phyloP scores from a whole-genome alignment of 164 flowering plant genomes.

The Umbellularia californica region DNA sequence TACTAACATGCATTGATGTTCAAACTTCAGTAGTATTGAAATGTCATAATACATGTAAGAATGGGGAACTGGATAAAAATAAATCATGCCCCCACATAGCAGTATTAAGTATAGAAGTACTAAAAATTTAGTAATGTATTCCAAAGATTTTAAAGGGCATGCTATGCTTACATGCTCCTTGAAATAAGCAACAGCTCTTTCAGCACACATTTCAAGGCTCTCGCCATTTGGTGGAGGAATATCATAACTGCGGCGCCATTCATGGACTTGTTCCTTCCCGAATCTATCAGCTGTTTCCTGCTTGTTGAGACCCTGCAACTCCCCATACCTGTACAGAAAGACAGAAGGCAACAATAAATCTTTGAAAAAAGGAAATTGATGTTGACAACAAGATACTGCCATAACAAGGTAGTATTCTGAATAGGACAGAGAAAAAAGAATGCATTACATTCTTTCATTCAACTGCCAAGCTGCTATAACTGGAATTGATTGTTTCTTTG shows the following conservation, averaged over 20 bases:
- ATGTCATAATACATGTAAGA: constrained; percentile 1
- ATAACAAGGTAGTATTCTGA: constrained; percentile 2
- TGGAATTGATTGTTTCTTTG: constrained; percentile 87
- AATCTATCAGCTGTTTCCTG: constrained; percentile 95
- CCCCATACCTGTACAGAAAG: constrained; percentile 75
- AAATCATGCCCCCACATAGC: neutral
- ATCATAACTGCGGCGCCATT: constrained; percentile 96
- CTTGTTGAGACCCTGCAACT: constrained; percentile 95
- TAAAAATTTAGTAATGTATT: neutral
- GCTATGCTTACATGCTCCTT: constrained; percentile 51
- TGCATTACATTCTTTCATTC: constrained; percentile 88
- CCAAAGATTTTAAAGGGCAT: neutral
- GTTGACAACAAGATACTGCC: neutral
- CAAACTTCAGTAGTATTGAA: neutral
- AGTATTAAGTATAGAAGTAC: neutral
- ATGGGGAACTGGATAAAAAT: neutral
- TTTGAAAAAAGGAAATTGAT: neutral
- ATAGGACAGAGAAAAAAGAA: neutral
- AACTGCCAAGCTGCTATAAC: constrained; percentile 90
- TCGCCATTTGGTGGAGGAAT: constrained; percentile 98
- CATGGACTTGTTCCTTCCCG: constrained; percentile 91
- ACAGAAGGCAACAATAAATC: neutral
- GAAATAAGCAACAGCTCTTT: constrained; percentile 98
- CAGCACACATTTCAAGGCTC: constrained; percentile 99
- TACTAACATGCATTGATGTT: neutral